Conservation (phyloP, 1,139 yeast genomes). For the Suhomyces bokatorum region DNA sequence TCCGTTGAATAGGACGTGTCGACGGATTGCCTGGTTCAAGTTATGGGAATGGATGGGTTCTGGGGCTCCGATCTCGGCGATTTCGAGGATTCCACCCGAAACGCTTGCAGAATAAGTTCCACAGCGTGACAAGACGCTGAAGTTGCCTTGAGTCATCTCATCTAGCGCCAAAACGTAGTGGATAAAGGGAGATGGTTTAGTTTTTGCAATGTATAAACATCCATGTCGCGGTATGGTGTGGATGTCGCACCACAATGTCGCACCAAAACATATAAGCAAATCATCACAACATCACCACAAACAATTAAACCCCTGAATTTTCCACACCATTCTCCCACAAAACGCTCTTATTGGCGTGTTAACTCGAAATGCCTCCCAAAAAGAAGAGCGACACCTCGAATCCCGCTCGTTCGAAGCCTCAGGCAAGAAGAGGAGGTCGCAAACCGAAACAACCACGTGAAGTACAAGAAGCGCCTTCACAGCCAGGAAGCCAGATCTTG, state of each 20-base stretch:
- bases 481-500: constrained; percentile 17
- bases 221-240: neutral
- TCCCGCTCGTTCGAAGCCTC: constrained; percentile 1
- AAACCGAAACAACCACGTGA: constrained; percentile 3
- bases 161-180: neutral
- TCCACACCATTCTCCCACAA: neutral
- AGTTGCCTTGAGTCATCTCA: neutral
- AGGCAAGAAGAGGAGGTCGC: neutral
- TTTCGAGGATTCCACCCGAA: constrained; percentile 4
- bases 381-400: constrained; percentile 7
- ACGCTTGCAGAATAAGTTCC: constrained; percentile 16
- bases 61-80: neutral
- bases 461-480: constrained; percentile 1
- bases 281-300: neutral
- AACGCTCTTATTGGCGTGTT: constrained; percentile 2
- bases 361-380: constrained; percentile 14
- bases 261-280: constrained; percentile 2
- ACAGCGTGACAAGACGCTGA: constrained; percentile 18
- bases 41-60: constrained; percentile 5
- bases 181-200: neutral
- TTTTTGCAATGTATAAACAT: neutral
- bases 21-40: constrained; percentile 6
- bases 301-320: neutral
- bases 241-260: neutral
- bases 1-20: constrained; percentile 7